phyloP scores from a whole-genome alignment of 1,284 basidiomycete genomes.

The Termitomyces sp. region DNA sequence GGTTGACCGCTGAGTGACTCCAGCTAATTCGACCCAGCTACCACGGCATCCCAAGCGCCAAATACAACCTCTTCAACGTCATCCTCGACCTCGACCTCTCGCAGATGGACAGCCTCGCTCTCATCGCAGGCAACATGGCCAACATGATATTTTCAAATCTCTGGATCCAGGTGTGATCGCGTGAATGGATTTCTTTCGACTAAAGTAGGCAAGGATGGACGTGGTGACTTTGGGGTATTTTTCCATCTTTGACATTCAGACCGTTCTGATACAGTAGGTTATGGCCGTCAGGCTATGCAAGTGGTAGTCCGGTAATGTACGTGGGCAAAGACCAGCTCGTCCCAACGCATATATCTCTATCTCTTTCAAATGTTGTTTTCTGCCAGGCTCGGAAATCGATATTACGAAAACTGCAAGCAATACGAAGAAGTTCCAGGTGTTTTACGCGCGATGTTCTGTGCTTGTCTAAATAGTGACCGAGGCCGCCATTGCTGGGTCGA shows the following conservation, averaged over 20 bases:
- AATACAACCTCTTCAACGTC: conserved; percentile 77
- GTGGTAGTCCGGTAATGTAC: conserved; percentile 78
- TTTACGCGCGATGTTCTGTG: background rate
- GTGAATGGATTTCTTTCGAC: background rate
- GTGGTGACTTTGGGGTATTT: background rate
- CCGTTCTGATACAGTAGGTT: background rate
- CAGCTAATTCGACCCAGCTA: conserved; percentile 70
- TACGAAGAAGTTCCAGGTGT: conserved; percentile 85
- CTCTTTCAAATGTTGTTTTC: background rate
- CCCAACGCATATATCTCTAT: background rate
- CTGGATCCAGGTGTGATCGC: background rate
- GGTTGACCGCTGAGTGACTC: background rate
- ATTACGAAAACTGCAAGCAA: conserved; percentile 84
- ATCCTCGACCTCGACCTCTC: conserved; percentile 79
- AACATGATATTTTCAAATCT: conserved; percentile 46
- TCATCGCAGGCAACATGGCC: conserved; percentile 59
- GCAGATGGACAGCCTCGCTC: conserved; percentile 50
- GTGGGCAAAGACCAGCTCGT: conserved; percentile 83
- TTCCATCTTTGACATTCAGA: background rate
- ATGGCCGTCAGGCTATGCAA: conserved; percentile 68
- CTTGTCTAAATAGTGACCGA: conserved; percentile 24
- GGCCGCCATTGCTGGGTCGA: conserved; percentile 95
- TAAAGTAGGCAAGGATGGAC: background rate
- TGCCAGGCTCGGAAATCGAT: conserved; percentile 80
- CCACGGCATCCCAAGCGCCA: conserved; percentile 71